Percentiles rank a stretch among this genome's conserved stretches.
These are phyloP conservation scores for Hygrophila difformis DNA, from an alignment of 257 asterid species.

Conservation along the genomic window DNA sequence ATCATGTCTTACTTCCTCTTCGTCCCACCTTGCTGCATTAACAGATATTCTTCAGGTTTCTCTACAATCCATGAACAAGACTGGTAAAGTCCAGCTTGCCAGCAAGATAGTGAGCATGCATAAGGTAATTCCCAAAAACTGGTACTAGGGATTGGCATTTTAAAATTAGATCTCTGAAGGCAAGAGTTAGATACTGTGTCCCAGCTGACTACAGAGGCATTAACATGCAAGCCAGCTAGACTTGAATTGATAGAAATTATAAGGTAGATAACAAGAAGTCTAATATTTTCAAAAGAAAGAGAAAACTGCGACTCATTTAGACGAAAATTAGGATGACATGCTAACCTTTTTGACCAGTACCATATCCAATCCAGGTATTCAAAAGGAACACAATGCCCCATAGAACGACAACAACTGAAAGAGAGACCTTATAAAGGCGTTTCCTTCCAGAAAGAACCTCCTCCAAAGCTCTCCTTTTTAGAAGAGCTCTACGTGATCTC, in stretches of 20 bases:
- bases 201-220: too few species aligned
- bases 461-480: slow-evolving; percentile 73
- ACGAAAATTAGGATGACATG: background rate
- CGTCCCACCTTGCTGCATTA: slow-evolving; percentile 36
- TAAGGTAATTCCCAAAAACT: background rate
- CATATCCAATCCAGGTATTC: slow-evolving; percentile 66
- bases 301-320: background rate
- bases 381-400: slow-evolving; percentile 79
- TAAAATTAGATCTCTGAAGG: background rate
- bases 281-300: background rate
- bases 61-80: slow-evolving; percentile 27
- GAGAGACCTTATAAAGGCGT: slow-evolving; percentile 55
- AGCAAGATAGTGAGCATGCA: slow-evolving; percentile 6
- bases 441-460: slow-evolving; percentile 38
- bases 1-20: slow-evolving; percentile 22
- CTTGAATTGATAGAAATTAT: slow-evolving; percentile 5
- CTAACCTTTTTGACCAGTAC: slow-evolving; percentile 70
- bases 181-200: background rate
- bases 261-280: background rate
- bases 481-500: slow-evolving; percentile 93
- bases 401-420: slow-evolving; percentile 45
- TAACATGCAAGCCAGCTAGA: slow-evolving; percentile 1
- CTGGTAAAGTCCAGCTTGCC: slow-evolving; percentile 11
- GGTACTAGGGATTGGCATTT: background rate
- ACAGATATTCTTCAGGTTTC: slow-evolving; percentile 34